phyloP scores from a whole-genome alignment of 164 flowering plant genomes.

The Chimonanthus praecox region DNA sequence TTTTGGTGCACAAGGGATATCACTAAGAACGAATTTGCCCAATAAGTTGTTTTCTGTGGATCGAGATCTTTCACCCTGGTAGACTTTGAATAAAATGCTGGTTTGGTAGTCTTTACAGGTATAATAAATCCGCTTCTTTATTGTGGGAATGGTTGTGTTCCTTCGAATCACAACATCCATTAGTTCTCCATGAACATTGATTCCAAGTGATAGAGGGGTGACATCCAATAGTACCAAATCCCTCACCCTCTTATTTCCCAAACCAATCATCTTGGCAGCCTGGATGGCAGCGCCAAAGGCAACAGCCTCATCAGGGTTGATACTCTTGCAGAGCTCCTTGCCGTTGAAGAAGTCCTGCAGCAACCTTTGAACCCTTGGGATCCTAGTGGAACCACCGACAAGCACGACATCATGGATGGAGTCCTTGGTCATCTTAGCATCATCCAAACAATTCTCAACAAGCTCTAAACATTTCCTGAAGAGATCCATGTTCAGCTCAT shows the following conservation, averaged over 20 bases:
- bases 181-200: not conserved
- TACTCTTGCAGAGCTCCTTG: slow-evolving; percentile 8
- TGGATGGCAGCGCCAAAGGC: slow-evolving; percentile 10
- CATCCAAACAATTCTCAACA: not conserved
- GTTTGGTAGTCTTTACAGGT: not conserved
- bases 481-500: slow-evolving; percentile 4
- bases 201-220: slow-evolving; percentile 1
- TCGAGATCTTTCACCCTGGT: not conserved
- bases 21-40: not conserved
- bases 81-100: not conserved
- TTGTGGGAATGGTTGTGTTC: slow-evolving; percentile 9
- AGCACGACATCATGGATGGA: slow-evolving; percentile 7
- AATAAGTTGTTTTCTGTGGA: not conserved
- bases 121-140: not conserved
- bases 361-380: not conserved
- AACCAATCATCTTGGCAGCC: slow-evolving; percentile 6
- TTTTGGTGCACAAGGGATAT: not conserved
- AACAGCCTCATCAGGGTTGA: slow-evolving; percentile 14
- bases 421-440: slow-evolving; percentile 1
- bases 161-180: not conserved
- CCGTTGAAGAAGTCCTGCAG: slow-evolving; percentile 4
- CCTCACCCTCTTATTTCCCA: not conserved
- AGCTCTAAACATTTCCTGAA: slow-evolving; percentile 2
- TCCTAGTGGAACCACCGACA: slow-evolving; percentile 2
- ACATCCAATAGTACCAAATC: not conserved